phyloP scores from a whole-genome alignment of 192 early-diverging fungal species.

The Martensiomyces pterosporus region DNA sequence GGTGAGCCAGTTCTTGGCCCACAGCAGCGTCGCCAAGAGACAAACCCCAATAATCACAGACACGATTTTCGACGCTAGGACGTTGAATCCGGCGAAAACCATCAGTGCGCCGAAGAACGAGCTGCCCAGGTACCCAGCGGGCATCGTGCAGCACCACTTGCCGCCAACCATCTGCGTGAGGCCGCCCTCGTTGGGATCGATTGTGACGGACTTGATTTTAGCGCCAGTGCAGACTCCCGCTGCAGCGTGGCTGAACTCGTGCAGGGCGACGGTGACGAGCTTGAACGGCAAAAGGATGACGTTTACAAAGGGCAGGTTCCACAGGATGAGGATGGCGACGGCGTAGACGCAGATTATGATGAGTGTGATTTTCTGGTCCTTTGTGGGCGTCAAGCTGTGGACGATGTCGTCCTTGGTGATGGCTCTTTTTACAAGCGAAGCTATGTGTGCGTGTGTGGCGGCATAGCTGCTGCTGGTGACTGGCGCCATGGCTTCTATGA shows the following conservation, averaged over 20 bases:
- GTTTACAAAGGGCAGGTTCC: constrained; percentile 85
- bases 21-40: constrained; percentile 77
- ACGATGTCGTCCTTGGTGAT: constrained; percentile 27
- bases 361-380: constrained; percentile 33
- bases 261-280: constrained; percentile 86
- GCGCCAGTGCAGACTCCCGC: constrained; percentile 87
- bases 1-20: constrained; percentile 88
- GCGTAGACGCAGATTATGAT: constrained; percentile 63
- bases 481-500: too few species aligned
- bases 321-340: constrained; percentile 67
- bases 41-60: constrained; percentile 80
- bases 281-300: constrained; percentile 92
- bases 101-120: constrained; percentile 87
- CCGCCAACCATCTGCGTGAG: constrained; percentile 79
- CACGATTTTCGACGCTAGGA: constrained; percentile 80
- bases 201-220: constrained; percentile 78
- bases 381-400: constrained; percentile 35
- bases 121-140: constrained; percentile 88
- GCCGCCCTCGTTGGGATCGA: constrained; percentile 93
- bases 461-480: too few species aligned
- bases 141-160: constrained; percentile 75
- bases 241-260: constrained; percentile 92
- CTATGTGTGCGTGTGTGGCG: too few species aligned
- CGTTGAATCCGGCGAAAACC: constrained; percentile 90
- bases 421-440: constrained; percentile 12